Evolutionary conservation across 257 asterid species (phyloP), one percentile per base, ranked within the genome.

Genomic region (Buddleja alternifolia): DNA sequence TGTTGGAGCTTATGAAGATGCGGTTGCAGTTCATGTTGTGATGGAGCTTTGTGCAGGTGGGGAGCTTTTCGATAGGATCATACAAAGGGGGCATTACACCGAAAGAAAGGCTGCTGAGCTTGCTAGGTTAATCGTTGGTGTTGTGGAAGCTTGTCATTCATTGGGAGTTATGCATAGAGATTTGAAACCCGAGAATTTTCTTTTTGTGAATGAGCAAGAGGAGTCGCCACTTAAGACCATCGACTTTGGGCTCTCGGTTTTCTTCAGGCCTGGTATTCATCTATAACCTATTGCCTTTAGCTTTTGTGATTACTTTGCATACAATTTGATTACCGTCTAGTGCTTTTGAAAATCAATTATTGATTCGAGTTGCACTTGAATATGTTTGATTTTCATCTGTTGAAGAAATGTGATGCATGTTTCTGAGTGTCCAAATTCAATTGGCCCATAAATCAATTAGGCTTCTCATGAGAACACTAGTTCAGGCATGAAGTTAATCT

Each of bases 41-140:
- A 92, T 92, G 98, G 98, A 92, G 67, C 86, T 92, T 10, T 92
- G 98, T 74, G 77, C 86, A 0, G 98, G 98, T 0, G 98, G 98
- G 44, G 98, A 92, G 77, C 98, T 92, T 29, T 92, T 92, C 17
- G 98, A 93, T 71, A 81, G 98, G 81, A 93, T 93, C 70, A 75
- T 81, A 60, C 85, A 85, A 73, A 66, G 86, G 57, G 98, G 98
- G 15, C 98, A 93, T 77, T 93, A 90, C 67, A 74, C 93, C 0
- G 98, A 93, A 73, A 81, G 85, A 74, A 82, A 85, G 78, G 98
- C 97, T 1, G 93, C 98, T 14, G 82, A 80, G 70, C 90, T 93
- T 6, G 80, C 95, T 37, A 84, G 96, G 83, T 73, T 83, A 0
- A 93, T 90, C 56, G 89, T 88, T 41, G 81, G 93, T 21, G 96